Evolutionary conservation across 768 basidiomycete genomes (phyloP).

Genomic region (Pleurotus giganteus): DNA sequence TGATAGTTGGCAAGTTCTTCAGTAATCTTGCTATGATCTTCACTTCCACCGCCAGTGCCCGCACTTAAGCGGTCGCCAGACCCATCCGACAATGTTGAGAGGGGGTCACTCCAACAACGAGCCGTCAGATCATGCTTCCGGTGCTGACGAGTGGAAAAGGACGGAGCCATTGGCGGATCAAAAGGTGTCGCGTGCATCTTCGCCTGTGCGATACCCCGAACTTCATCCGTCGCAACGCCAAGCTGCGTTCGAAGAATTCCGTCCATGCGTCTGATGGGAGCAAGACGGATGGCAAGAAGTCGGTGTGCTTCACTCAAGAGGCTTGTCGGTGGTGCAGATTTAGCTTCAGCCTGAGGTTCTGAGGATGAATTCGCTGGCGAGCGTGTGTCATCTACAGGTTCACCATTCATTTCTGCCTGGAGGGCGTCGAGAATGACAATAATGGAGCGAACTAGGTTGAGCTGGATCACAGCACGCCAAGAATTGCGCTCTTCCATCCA

Average conservation of each 20-base stretch:
- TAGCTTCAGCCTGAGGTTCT: conserved; percentile 21
- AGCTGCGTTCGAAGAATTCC: neutral
- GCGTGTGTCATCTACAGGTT: conserved; percentile 7
- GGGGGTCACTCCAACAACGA: neutral
- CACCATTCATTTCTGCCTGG: conserved; percentile 29
- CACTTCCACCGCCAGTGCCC: neutral
- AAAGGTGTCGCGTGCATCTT: conserved; percentile 1
- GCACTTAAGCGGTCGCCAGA: neutral
- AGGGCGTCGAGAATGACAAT: conserved; percentile 47
- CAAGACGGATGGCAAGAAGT: conserved; percentile 8
- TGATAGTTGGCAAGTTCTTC: conserved; percentile 46
- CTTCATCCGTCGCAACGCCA: conserved; percentile 2
- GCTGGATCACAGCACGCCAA: conserved; percentile 57
- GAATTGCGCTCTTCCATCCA: conserved; percentile 52
- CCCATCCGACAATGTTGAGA: neutral
- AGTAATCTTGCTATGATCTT: conserved; percentile 35
- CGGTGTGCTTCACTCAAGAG: conserved; percentile 39
- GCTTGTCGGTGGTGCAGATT: conserved; percentile 28
- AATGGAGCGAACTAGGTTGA: conserved; percentile 56
- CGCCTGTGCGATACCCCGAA: neutral
- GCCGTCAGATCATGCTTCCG: conserved; percentile 5
- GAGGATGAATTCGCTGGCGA: conserved; percentile 3
- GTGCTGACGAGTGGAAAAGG: neutral
- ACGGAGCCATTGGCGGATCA: conserved; percentile 7
- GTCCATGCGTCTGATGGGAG: conserved; percentile 8